Base-by-base conservation (phyloP, 1,284 basidiomycete species). In the Tilletia setariae region DNA sequence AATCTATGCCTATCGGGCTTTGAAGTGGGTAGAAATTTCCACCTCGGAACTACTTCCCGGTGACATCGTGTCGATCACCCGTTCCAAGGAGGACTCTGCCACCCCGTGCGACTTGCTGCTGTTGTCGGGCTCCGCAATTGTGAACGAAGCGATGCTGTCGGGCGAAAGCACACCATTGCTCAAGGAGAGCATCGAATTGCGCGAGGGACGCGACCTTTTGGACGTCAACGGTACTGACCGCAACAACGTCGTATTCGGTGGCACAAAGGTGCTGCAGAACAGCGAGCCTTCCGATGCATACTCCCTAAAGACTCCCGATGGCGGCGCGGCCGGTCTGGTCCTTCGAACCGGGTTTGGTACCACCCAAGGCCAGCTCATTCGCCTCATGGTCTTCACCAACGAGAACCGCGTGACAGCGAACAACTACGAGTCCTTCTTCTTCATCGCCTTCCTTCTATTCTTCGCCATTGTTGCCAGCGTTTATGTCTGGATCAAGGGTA, bases 61-160 rank as follows among this genome's bases (percentile, higher is more conserved):
- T 61, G 80, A 82, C 56, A 62, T 82, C n/a, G 76, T 82, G 13
- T 79, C 77, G 13, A 74, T 82, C 64, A 73, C 75, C 28, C 79
- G 80, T 16, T 80, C 79, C 63, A 81, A 81, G 67, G 77, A 79
- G 47, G 80, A 82, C 67, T 79, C 78, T 44, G 81, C 79, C 30
- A 74, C 76, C 6, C 77, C 78, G 1, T 82, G 78, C 64, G 78
- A 81, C 62, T 59, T 82, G 8, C 65, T 82, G 16, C 74, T 82
- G 19, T 68, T 77, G 25, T 70, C 74, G 13, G 79, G 80, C 42
- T 74, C 76, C 21, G 71, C 76, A 16, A 82, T 82, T 53, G 77
- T 81, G 64, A 81, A 82, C 71, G 80, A 82, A 68, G 80, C 80
- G 46, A 82, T 82, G 80, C 78, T 82, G 40, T 78, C 76, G 42